Conservation (phyloP, 345 rosid species). For the Camelina neglecta region DNA sequence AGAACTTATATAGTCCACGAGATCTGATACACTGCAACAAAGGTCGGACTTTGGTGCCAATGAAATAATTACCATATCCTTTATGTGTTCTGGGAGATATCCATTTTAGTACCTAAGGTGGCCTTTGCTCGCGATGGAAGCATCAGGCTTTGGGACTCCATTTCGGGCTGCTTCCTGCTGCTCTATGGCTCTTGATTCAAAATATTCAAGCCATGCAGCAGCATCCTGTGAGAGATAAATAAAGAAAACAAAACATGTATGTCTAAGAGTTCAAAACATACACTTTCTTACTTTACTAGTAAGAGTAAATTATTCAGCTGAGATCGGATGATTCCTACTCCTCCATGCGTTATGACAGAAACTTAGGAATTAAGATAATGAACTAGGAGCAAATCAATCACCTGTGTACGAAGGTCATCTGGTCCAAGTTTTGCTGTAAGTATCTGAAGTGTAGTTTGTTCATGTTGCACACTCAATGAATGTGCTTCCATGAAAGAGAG, state of each 20-base stretch:
- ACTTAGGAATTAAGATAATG: not conserved
- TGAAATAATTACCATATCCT: slow-evolving; percentile 43
- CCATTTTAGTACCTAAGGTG: slow-evolving; percentile 79
- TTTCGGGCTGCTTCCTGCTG: slow-evolving; percentile 93
- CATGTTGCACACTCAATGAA: slow-evolving; percentile 94
- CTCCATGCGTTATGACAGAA: slow-evolving; percentile 7
- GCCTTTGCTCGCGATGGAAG: slow-evolving; percentile 95
- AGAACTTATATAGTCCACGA: slow-evolving; percentile 91
- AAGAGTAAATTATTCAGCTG: slow-evolving; percentile 5
- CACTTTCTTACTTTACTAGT: slow-evolving; percentile 2
- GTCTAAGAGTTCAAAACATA: slow-evolving; percentile 17
- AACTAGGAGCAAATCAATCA: slow-evolving; percentile 32
- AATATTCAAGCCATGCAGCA: slow-evolving; percentile 97
- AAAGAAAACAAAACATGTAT: slow-evolving; percentile 6
- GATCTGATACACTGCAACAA: slow-evolving; percentile 86
- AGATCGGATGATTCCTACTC: slow-evolving; percentile 25
- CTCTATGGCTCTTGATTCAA: slow-evolving; percentile 87
- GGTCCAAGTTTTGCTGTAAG: slow-evolving; percentile 86
- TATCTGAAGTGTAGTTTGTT: slow-evolving; percentile 90
- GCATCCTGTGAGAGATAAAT: slow-evolving; percentile 67
- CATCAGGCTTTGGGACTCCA: slow-evolving; percentile 93
- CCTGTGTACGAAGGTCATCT: slow-evolving; percentile 95
- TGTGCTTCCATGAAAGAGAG: slow-evolving; percentile 93
- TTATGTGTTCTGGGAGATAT: slow-evolving; percentile 36
- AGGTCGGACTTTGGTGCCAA: slow-evolving; percentile 46